Conservation (phyloP, 2,329 filamentous ascomycete genomes). For the Aspergillus pseudonomiae region DNA sequence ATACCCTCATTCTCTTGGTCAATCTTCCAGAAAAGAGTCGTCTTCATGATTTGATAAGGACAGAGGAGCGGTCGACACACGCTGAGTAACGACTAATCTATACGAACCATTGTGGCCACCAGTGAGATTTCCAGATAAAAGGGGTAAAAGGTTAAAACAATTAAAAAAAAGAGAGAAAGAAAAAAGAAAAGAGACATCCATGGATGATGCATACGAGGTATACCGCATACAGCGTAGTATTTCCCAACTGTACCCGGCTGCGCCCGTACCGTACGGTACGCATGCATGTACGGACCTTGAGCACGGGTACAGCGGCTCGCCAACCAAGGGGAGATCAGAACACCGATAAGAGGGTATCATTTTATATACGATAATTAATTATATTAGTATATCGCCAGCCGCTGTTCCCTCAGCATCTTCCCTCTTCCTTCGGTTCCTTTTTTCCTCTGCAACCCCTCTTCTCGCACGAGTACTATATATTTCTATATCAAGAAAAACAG, state of each 20-base stretch:
- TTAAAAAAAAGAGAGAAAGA: slow-evolving; percentile 2
- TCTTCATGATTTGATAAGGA: background rate
- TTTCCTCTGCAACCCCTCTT: background rate
- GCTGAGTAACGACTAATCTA: slow-evolving; percentile 1
- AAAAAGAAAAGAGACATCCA: background rate
- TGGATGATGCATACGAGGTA: slow-evolving; percentile 3
- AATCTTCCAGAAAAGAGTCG: background rate
- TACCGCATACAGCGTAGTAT: slow-evolving; percentile 8
- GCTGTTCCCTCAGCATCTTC: slow-evolving; percentile 8
- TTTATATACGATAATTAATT: slow-evolving; percentile 21
- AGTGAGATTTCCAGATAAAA: background rate
- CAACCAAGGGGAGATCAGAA: slow-evolving; percentile 17
- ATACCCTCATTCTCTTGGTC: background rate
- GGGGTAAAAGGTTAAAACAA: slow-evolving; percentile 2
- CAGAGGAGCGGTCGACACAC: background rate
- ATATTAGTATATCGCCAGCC: slow-evolving; percentile 18
- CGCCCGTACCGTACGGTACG: slow-evolving; percentile 23
- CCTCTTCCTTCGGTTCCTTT: slow-evolving; percentile 1
- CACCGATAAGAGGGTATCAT: slow-evolving; percentile 18
- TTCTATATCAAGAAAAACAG: background rate
- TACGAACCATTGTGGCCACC: background rate
- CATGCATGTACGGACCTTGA: slow-evolving; percentile 17
- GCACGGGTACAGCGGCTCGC: slow-evolving; percentile 22
- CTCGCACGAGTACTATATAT: background rate
- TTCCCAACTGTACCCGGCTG: slow-evolving; percentile 15